Percentiles rank a stretch among this genome's conserved stretches.
These are phyloP conservation scores for Royoungia palumana DNA, from an alignment of 768 basidiomycete genomes.

Conservation along the genomic window DNA sequence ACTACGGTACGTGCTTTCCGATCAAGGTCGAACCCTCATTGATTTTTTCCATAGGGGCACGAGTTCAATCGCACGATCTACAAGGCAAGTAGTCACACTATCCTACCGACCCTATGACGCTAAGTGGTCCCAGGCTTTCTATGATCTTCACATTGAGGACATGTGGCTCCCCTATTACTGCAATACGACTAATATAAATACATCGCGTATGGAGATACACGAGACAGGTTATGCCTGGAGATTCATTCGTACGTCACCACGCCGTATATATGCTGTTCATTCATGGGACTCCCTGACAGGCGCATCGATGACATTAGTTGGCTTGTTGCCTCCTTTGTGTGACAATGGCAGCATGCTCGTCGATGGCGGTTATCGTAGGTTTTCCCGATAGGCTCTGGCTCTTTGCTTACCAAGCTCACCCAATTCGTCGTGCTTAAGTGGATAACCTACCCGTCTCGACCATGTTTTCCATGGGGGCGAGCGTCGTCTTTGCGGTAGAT, in stretches of 20 bases:
- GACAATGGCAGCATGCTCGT: conserved; percentile 92
- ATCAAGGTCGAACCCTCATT: background rate
- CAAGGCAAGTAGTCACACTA: conserved; percentile 49
- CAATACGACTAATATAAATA: conserved; percentile 96
- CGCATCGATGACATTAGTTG: conserved; percentile 96
- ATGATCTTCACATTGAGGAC: conserved; percentile 92
- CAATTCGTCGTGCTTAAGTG: conserved; percentile 41
- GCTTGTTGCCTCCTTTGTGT: conserved; percentile 89
- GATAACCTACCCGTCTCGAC: conserved; percentile 91
- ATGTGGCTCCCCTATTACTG: conserved; percentile 99
- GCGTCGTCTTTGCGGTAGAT: conserved; percentile 87
- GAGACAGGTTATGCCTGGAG: conserved; percentile 99
- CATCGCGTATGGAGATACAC: conserved; percentile 95
- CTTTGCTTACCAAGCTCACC: conserved; percentile 8
- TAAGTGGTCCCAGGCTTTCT: conserved; percentile 63
- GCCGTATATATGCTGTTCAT: background rate
- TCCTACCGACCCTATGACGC: background rate
- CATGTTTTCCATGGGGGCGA: conserved; percentile 91
- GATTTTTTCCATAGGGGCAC: conserved; percentile 61
- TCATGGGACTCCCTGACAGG: conserved; percentile 41
- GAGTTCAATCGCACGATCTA: conserved; percentile 95
- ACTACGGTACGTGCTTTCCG: conserved; percentile 51
- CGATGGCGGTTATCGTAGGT: conserved; percentile 83
- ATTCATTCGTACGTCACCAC: conserved; percentile 61
- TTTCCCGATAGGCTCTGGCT: background rate